Evolutionary conservation across 75 land plant species (phyloP), one percentile per base, ranked within the genome.

Genomic region (Cryptomeria japonica): DNA sequence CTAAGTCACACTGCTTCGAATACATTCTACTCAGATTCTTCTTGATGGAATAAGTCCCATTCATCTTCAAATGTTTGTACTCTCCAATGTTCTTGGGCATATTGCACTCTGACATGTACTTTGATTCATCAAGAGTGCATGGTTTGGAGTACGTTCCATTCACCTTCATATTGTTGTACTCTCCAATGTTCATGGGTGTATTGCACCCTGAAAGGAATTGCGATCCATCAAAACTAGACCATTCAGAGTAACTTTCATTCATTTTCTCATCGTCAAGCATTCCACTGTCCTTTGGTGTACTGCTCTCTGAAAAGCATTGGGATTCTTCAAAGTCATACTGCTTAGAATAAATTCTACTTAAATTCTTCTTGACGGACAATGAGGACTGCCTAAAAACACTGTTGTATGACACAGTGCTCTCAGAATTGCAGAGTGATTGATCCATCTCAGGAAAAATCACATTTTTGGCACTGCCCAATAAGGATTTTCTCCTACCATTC

Each of bases 381-480:
- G 49, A 82, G 15, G 84, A 46, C 4, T 46, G 84, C 51, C 49
- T 82, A 46, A 46, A 53, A 46, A 46, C 51, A 82, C 51, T 82
- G 16, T 82, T 46, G 46, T 46, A 46, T 25, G 84, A 82, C 47
- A 42, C 3, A n/a, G 31, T 42, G 49, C 84, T 82, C 47, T 82
- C 49, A 28, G 84, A 82, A 82, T 46, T n/a, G 31, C 32, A 44
- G 12, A 82, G 16, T 82, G 84, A 82, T 82, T 82, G 84, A 44
- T 82, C 84, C 84, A 82, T 82, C 32, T 82, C 53, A 46, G 53
- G 34, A 82, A 82, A 82, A 82, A 46, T 44, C 84, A 82, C 53
- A 82, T 14, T 82, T 82, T 82, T 82, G 51, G 84, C 49, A 82
- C 51, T 82, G 32, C 84, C 84, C 32, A 31, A n/a, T 46, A 82